Base-by-base conservation (phyloP, 1,139 yeast genomes). In the Pichia sp. region DNA sequence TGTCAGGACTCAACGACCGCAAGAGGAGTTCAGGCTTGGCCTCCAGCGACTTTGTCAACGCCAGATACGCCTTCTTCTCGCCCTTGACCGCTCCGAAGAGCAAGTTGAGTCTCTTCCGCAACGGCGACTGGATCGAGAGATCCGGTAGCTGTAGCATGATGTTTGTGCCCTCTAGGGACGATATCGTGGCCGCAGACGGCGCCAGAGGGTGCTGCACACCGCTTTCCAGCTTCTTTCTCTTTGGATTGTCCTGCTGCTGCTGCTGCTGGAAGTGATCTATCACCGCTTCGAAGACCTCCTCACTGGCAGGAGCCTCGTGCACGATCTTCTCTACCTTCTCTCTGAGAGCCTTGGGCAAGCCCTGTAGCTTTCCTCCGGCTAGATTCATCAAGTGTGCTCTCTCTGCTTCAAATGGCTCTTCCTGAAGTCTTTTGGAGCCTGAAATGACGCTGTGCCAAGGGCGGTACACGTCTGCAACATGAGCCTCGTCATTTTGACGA, bases 71-170 rank as follows among this genome's bases (percentile, higher is more conserved):
- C 45, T 56, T 62, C 48, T 64, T 60, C 45, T 64, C 65, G 15
- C 66, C 66, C 5, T 64, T 62, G 5, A 61, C 57, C 19, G 66
- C 63, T 3, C 67, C 68, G 52, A 75, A 69, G 8, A 72, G 67
- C 32, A 75, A 59, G 51, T 72, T 72, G 51, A 79, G 57, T 62
- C 77, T 79, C 66, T 78, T 79, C 56, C 84, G 71, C 34, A 79
- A 55, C 7, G 84, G 83, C 0, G 82, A 76, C 52, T 78, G 76
- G 41, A 78, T 73, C 1, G 83, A 77, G 1, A 78, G 68, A 15
- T 78, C 80, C 23, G 73, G 72, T 11, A 79, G 62, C 57, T 76
- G 77, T 51, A 79, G 70, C 30, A 78, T 73, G 1, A 77, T 68
- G 45, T 75, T 73, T 19, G 68, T 65, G 10, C 74, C 74, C 16